A percentile compares a stretch with the other conserved stretches of the same genome.
Conservation (phyloP, 2,329 filamentous ascomycete genomes). For the Exophiala phaeomuriformis region DNA sequence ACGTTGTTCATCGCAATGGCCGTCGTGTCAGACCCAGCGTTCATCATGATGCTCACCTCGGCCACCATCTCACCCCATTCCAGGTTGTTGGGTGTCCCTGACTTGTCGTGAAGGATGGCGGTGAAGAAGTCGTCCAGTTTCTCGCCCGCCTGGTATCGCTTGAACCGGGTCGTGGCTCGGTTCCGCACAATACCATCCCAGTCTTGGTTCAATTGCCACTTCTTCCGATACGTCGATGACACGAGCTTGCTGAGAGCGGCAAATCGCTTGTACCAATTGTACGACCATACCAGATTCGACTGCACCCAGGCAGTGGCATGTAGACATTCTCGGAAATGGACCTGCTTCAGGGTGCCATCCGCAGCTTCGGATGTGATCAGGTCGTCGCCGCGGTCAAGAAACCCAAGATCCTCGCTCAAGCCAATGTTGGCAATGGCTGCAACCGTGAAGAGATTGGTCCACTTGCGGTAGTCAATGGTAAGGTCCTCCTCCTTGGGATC, state of each 20-base stretch:
- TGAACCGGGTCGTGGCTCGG: conserved; percentile 22
- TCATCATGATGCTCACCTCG: conserved; percentile 49
- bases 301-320: conserved; percentile 47
- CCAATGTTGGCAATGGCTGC: conserved; percentile 54
- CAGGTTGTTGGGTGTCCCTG: conserved; percentile 38
- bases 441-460: conserved; percentile 51
- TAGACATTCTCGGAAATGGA: conserved; percentile 45
- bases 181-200: conserved; percentile 9
- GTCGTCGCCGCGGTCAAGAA: conserved; percentile 47
- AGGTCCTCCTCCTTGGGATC: conserved; percentile 31
- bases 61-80: conserved; percentile 54
- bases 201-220: conserved; percentile 1
- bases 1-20: conserved; percentile 30
- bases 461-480: conserved; percentile 47
- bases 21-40: conserved; percentile 21
- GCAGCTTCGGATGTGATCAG: conserved; percentile 37
- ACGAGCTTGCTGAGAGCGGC: conserved; percentile 44
- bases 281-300: conserved; percentile 45
- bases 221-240: conserved; percentile 42
- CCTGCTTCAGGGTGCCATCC: conserved; percentile 37
- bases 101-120: conserved; percentile 48
- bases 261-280: conserved; percentile 45
- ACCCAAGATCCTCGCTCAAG: conserved; percentile 38
- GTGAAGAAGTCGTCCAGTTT: conserved; percentile 54
- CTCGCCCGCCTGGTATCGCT: conserved; percentile 42